Evolutionary conservation across 78 protist genomes (phyloP).

Genomic region (Chrysochromulina tobinii): DNA sequence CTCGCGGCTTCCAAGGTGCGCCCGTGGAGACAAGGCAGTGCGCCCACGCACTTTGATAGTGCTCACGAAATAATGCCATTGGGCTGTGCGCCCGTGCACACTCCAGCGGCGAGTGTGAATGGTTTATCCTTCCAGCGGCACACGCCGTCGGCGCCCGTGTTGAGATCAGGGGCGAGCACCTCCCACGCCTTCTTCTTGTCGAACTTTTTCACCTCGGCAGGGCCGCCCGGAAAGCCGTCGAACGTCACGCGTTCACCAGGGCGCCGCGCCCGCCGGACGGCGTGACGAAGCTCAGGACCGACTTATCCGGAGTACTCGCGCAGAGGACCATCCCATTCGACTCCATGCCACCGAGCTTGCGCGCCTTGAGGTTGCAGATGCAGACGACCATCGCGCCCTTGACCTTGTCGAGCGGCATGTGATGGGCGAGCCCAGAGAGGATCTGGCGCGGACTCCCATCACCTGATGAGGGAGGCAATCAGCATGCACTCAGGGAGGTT

Average conservation of each 20-base stretch:
- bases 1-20: too few species aligned
- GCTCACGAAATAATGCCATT: slow-evolving; percentile 49
- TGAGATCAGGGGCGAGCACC: slow-evolving; percentile 30
- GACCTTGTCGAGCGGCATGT: slow-evolving; percentile 61
- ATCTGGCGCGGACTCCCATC: slow-evolving; percentile 57
- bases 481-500: too few species aligned
- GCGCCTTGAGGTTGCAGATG: slow-evolving; percentile 74
- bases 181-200: slow-evolving; percentile 61
- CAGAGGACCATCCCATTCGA: slow-evolving; percentile 85
- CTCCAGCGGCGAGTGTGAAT: slow-evolving; percentile 58
- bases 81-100: slow-evolving; percentile 45
- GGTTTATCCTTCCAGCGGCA: slow-evolving; percentile 65
- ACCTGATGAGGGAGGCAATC: too few species aligned
- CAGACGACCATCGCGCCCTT: slow-evolving; percentile 66
- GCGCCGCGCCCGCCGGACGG: slow-evolving; percentile 40
- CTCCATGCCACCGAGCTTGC: slow-evolving; percentile 63
- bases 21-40: too few species aligned
- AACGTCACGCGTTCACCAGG: slow-evolving; percentile 68
- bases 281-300: slow-evolving; percentile 44
- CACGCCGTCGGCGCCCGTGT: slow-evolving; percentile 41
- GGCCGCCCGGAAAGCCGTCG: slow-evolving; percentile 66
- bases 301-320: slow-evolving; percentile 7
- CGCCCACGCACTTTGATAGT: too few species aligned
- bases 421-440: slow-evolving; percentile 73
- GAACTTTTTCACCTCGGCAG: slow-evolving; percentile 46